These are phyloP conservation scores for Solanum pinnatisectum DNA, from an alignment of 257 asterid species.

Conservation along the genomic window DNA sequence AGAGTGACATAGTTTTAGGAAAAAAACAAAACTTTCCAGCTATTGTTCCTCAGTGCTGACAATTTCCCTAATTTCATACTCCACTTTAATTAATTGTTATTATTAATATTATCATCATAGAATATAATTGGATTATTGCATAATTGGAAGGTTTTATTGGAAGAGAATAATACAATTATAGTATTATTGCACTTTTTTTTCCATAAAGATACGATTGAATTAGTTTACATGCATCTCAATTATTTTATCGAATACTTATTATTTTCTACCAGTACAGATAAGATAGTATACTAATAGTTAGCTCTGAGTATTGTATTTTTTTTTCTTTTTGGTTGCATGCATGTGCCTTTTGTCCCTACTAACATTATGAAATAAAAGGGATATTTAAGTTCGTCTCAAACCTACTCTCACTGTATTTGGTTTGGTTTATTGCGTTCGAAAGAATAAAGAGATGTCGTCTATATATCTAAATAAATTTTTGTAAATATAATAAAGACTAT, in stretches of 20 bases:
- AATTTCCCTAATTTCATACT: constrained; percentile 4
- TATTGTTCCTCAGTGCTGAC: constrained; percentile 12
- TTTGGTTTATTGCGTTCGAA: not conserved
- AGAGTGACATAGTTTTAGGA: constrained; percentile 36
- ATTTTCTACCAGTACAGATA: not conserved
- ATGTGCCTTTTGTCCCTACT: not conserved
- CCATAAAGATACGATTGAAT: not conserved
- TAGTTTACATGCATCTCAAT: not conserved
- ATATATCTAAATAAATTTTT: not conserved
- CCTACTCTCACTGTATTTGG: not conserved
- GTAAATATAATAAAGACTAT: too few species aligned
- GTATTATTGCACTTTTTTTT: not conserved
- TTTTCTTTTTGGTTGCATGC: not conserved
- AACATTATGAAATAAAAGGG: not conserved
- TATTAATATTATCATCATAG: not conserved
- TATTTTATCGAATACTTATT: not conserved
- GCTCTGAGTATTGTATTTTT: not conserved
- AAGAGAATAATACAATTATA: not conserved
- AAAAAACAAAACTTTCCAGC: constrained; percentile 32
- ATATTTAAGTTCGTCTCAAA: not conserved
- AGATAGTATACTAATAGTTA: not conserved
- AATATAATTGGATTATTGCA: not conserved
- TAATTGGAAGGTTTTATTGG: not conserved
- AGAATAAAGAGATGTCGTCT: not conserved
- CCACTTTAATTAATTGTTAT: constrained; percentile 6